phyloP scores from a whole-genome alignment of 805 yeast species.

The Teunomyces pallodes region DNA sequence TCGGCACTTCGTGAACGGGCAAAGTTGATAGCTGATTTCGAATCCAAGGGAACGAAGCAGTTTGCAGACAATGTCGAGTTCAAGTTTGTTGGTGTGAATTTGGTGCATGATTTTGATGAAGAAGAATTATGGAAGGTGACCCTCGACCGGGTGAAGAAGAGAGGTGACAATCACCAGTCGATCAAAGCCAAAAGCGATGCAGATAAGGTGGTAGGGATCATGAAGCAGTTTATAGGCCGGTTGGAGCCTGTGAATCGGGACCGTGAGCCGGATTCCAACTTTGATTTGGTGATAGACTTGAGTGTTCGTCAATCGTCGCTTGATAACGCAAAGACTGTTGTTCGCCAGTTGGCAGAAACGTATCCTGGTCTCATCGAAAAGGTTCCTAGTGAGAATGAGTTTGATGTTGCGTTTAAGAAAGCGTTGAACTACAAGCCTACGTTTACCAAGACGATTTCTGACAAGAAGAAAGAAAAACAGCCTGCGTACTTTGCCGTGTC shows the following conservation, averaged over 20 bases:
- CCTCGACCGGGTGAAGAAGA: constrained; percentile 49
- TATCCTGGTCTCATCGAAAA: constrained; percentile 42
- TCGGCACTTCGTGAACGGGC: constrained; percentile 68
- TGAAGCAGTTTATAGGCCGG: constrained; percentile 70
- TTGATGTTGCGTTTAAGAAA: constrained; percentile 45
- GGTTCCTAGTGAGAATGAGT: constrained; percentile 29
- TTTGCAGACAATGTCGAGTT: constrained; percentile 39
- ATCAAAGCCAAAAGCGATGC: constrained; percentile 56
- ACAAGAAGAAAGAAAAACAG: constrained; percentile 7
- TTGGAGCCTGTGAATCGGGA: constrained; percentile 56
- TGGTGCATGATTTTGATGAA: constrained; percentile 38
- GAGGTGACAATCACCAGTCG: constrained; percentile 91
- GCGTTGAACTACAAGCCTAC: constrained; percentile 59
- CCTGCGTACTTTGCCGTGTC: constrained; percentile 43
- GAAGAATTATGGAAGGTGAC: constrained; percentile 51
- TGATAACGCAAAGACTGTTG: constrained; percentile 9
- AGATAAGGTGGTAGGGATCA: constrained; percentile 53
- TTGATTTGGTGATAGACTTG: constrained; percentile 65
- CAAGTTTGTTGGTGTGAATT: constrained; percentile 67
- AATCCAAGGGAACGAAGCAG: constrained; percentile 40
- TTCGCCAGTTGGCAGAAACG: constrained; percentile 24
- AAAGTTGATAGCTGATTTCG: constrained; percentile 57
- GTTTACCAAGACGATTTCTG: constrained; percentile 33
- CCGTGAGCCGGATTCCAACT: constrained; percentile 58
- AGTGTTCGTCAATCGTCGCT: constrained; percentile 32